Evolutionary conservation across 2,329 filamentous ascomycete genomes (phyloP).

Genomic region (Cordyceps pruinosa): DNA sequence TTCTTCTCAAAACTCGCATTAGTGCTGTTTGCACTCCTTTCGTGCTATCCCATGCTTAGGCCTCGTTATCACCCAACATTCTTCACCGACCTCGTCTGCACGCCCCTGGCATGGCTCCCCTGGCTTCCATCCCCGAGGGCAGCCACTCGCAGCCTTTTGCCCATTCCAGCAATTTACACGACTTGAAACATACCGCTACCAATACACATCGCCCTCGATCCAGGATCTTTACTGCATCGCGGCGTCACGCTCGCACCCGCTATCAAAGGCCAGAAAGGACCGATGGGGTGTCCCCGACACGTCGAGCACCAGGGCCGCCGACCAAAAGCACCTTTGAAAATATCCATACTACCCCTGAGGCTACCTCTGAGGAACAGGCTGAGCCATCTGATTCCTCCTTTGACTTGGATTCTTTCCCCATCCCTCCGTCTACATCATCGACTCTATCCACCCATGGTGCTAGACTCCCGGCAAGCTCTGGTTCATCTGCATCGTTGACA

Average conservation of each 20-base stretch:
- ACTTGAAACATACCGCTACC: slow-evolving; percentile 14
- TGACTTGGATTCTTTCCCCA: slow-evolving; percentile 19
- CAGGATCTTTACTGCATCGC: slow-evolving; percentile 22
- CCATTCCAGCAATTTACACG: slow-evolving; percentile 12
- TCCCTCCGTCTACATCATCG: slow-evolving; percentile 16
- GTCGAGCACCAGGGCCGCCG: background rate
- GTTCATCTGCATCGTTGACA: background rate
- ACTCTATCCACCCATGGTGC: background rate
- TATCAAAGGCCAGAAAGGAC: slow-evolving; percentile 7
- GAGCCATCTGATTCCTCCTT: slow-evolving; percentile 16
- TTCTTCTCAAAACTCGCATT: background rate
- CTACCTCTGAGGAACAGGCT: background rate
- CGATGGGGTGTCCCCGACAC: background rate
- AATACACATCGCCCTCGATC: slow-evolving; percentile 20
- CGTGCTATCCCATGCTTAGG: slow-evolving; percentile 13
- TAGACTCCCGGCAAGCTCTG: background rate
- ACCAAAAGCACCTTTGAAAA: background rate
- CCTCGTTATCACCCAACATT: slow-evolving; percentile 12
- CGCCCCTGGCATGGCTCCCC: slow-evolving; percentile 21
- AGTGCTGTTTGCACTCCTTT: slow-evolving; percentile 4
- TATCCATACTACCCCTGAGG: slow-evolving; percentile 3
- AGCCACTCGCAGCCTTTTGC: slow-evolving; percentile 17
- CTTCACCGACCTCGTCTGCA: slow-evolving; percentile 8
- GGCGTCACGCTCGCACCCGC: slow-evolving; percentile 20
- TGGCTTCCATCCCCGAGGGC: slow-evolving; percentile 24